Evolutionary conservation across 2,329 filamentous ascomycete genomes (phyloP).

Genomic region (Chaetomium sp.): DNA sequence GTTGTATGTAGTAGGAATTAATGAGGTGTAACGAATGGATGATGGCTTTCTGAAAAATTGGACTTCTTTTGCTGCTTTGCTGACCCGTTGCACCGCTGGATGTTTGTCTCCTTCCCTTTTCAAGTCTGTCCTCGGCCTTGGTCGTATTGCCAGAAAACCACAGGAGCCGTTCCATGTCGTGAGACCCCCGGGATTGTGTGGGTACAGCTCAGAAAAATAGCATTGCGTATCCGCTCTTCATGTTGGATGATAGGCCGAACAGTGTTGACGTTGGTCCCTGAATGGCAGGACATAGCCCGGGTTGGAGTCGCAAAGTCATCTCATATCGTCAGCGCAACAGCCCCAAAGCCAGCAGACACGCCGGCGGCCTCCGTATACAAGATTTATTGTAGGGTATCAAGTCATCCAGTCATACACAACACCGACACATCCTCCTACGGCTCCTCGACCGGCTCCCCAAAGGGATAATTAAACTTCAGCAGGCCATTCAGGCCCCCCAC

Average conservation of each 20-base stretch:
- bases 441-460: slow-evolving; percentile 62
- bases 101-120: background rate
- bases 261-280: background rate
- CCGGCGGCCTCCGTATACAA: background rate
- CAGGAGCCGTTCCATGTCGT: no score
- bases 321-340: background rate
- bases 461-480: slow-evolving; percentile 96
- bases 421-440: slow-evolving; percentile 3
- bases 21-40: background rate
- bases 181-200: no score
- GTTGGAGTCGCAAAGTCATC: background rate
- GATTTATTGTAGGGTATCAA: slow-evolving; percentile 22
- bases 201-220: no score
- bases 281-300: background rate
- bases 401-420: background rate
- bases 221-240: no score
- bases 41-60: background rate
- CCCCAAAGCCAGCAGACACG: background rate
- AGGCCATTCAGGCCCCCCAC: slow-evolving; percentile 91
- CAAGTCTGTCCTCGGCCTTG: background rate
- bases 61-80: background rate
- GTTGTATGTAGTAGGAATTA: slow-evolving; percentile 1
- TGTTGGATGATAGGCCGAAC: no score
- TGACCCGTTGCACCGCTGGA: background rate
- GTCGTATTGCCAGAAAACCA: no score